These are phyloP conservation scores for Fusarium mexicanum DNA, from an alignment of 2,329 filamentous ascomycete genomes.

Conservation along the genomic window DNA sequence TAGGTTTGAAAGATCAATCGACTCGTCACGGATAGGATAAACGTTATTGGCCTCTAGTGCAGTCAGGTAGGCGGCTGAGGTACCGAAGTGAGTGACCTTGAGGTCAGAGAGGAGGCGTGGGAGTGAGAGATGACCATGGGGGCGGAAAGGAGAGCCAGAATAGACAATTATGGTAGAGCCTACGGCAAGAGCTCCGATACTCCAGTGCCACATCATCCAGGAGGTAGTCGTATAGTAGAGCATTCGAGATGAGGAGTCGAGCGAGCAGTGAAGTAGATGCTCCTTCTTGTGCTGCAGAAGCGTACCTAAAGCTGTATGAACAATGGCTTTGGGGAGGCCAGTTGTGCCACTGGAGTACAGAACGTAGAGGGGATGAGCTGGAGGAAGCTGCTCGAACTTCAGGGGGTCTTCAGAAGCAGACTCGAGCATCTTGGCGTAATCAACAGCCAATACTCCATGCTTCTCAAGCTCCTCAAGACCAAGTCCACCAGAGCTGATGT, in stretches of 20 bases:
- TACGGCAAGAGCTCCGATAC: slow-evolving; percentile 83
- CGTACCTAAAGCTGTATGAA: slow-evolving; percentile 90
- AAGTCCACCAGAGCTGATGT: slow-evolving; percentile 58
- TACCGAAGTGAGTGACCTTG: slow-evolving; percentile 91
- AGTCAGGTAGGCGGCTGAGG: slow-evolving; percentile 91
- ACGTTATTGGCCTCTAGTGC: slow-evolving; percentile 83
- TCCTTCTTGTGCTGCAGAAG: slow-evolving; percentile 98
- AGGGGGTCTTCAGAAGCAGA: slow-evolving; percentile 57
- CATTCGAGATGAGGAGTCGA: slow-evolving; percentile 76
- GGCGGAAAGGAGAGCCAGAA: slow-evolving; percentile 89
- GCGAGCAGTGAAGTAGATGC: slow-evolving; percentile 85
- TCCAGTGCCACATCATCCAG: slow-evolving; percentile 99
- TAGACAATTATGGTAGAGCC: slow-evolving; percentile 89
- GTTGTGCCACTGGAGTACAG: slow-evolving; percentile 95
- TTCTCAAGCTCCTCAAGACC: slow-evolving; percentile 54
- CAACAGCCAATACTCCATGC: slow-evolving; percentile 53
- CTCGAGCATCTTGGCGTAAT: slow-evolving; percentile 58
- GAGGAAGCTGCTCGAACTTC: slow-evolving; percentile 78
- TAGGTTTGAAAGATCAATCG: slow-evolving; percentile 70
- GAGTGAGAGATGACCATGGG: slow-evolving; percentile 82
- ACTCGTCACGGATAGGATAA: slow-evolving; percentile 62
- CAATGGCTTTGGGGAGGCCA: slow-evolving; percentile 87
- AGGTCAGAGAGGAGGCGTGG: slow-evolving; percentile 83
- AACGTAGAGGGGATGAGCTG: slow-evolving; percentile 92
- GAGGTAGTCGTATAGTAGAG: slow-evolving; percentile 96